phyloP scores from a whole-genome alignment of 2,329 filamentous ascomycete genomes.

The Fusarium armeniacum region DNA sequence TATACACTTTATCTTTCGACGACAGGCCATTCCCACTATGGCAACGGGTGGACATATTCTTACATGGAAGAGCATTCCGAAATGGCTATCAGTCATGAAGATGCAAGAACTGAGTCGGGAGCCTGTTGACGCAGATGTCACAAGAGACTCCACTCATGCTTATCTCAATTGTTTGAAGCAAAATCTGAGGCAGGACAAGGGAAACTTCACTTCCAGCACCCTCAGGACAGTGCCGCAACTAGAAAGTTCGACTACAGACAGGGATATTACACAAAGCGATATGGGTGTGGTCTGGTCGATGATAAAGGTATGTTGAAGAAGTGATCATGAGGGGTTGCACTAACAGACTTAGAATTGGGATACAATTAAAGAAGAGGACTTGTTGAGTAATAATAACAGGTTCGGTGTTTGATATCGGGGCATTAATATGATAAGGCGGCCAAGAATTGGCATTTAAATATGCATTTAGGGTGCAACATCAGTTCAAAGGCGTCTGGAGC shows the following conservation, averaged over 20 bases:
- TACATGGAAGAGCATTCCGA: background rate
- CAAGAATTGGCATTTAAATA: background rate
- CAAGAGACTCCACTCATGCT: background rate
- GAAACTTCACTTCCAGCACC: too few species aligned
- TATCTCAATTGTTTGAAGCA: background rate
- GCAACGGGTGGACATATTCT: background rate
- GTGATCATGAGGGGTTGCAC: accelerated
- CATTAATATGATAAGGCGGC: background rate
- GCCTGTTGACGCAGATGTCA: background rate
- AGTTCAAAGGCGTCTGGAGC: background rate
- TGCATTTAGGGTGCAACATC: background rate
- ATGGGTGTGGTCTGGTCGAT: background rate
- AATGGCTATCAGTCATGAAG: background rate
- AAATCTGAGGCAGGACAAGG: background rate
- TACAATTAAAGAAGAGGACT: background rate
- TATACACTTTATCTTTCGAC: background rate
- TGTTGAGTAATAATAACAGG: background rate
- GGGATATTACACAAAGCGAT: too few species aligned
- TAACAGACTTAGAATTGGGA: background rate
- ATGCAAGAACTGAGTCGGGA: background rate
- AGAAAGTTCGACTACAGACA: too few species aligned
- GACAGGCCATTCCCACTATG: background rate
- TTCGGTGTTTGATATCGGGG: background rate
- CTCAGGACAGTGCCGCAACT: too few species aligned
- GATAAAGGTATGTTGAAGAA: background rate